Conservation (phyloP, 73 alveolate species). For the Paramecium sexaurelia region DNA sequence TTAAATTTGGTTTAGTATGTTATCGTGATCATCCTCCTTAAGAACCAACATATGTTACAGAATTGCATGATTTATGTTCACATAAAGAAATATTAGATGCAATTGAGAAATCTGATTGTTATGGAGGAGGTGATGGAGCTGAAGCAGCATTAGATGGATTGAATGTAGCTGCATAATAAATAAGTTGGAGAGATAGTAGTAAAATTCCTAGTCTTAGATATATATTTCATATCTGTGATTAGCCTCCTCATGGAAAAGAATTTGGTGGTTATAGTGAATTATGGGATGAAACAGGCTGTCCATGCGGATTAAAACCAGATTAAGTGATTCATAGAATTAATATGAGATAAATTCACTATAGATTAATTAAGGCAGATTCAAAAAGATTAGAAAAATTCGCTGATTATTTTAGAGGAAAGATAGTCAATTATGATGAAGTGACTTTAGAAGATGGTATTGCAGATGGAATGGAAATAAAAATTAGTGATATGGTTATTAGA, state of each 20-base stretch:
- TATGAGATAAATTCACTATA: slow-evolving; percentile 64
- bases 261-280: slow-evolving; percentile 67
- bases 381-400: slow-evolving; percentile 56
- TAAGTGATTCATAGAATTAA: slow-evolving; percentile 58
- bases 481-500: slow-evolving; percentile 68
- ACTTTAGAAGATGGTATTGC: slow-evolving; percentile 61
- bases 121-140: slow-evolving; percentile 92
- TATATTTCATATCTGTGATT: slow-evolving; percentile 89
- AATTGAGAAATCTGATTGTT: slow-evolving; percentile 69
- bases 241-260: slow-evolving; percentile 90
- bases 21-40: slow-evolving; percentile 93
- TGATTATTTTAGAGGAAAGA: slow-evolving; percentile 23
- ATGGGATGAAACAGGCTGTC: slow-evolving; percentile 66
- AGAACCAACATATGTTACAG: slow-evolving; percentile 80
- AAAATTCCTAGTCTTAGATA: slow-evolving; percentile 77
- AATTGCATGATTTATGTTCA: slow-evolving; percentile 77
- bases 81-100: slow-evolving; percentile 73
- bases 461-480: slow-evolving; percentile 67
- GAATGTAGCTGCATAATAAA: slow-evolving; percentile 77
- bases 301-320: slow-evolving; percentile 53
- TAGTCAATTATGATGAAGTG: slow-evolving; percentile 60
- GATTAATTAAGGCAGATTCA: slow-evolving; percentile 54
- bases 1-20: slow-evolving; percentile 84
- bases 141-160: slow-evolving; percentile 94
- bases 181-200: slow-evolving; percentile 86